Percentiles rank a stretch among this genome's conserved stretches.
Conservation (phyloP, 179 eudicot species). For the Nepenthes alata region DNA sequence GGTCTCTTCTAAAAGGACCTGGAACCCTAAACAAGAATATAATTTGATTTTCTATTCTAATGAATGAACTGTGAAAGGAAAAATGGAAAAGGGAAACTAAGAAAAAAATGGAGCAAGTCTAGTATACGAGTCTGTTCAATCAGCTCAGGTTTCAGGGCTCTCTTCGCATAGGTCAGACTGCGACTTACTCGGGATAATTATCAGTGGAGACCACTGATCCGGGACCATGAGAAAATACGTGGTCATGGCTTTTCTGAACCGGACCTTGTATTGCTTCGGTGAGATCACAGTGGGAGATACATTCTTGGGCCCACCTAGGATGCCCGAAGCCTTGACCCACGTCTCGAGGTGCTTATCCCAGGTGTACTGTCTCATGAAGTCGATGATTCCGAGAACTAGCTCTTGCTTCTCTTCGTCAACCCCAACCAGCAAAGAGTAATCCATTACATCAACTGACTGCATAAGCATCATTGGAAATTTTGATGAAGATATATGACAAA, state of each 20-base stretch:
- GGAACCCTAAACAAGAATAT: conserved; percentile 7
- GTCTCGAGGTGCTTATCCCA: conserved; percentile 99
- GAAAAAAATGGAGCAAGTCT: neutral
- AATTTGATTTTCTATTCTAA: conserved; percentile 17
- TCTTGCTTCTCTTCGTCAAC: conserved; percentile 87
- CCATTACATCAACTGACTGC: conserved; percentile 94
- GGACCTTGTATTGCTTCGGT: conserved; percentile 81
- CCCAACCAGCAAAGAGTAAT: conserved; percentile 81
- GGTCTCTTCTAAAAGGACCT: conserved; percentile 6
- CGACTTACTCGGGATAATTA: conserved; percentile 38
- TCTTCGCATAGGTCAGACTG: conserved; percentile 43
- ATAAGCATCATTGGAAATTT: conserved; percentile 3
- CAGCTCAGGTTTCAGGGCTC: conserved; percentile 25
- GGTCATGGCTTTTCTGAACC: conserved; percentile 94
- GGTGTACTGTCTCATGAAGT: conserved; percentile 97
- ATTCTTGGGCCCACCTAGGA: conserved; percentile 82
- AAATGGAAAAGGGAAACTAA: conserved; percentile 8
- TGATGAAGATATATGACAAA: neutral
- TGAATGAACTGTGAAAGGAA: conserved; percentile 14
- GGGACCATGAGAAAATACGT: conserved; percentile 89
- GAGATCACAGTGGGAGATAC: conserved; percentile 83
- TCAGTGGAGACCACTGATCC: conserved; percentile 78
- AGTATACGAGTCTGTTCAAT: neutral
- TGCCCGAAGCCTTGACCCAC: conserved; percentile 91
- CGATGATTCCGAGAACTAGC: conserved; percentile 88